Evolutionary conservation across 345 rosid species (phyloP).

Genomic region (Mangifera indica): DNA sequence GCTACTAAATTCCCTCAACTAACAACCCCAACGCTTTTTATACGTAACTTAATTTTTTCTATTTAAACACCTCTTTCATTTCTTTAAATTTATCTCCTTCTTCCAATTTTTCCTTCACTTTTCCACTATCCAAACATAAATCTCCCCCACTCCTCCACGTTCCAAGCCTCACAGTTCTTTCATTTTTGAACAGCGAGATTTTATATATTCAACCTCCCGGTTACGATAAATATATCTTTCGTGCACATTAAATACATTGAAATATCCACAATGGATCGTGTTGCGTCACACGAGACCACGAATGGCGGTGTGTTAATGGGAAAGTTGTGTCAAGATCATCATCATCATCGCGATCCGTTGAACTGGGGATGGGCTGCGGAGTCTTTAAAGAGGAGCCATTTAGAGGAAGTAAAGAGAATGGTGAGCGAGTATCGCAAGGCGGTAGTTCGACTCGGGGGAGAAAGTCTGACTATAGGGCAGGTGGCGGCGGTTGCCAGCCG

Average conservation of each 20-base stretch:
- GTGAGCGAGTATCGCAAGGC: conserved; percentile 37
- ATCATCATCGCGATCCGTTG: conserved; percentile 31
- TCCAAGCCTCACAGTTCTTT: background rate
- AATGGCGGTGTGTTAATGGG: conserved; percentile 2
- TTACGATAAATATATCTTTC: background rate
- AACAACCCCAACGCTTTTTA: conserved; percentile 11
- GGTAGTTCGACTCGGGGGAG: conserved; percentile 33
- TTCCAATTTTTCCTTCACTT: background rate
- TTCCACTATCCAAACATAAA: conserved; percentile 14
- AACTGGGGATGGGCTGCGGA: conserved; percentile 40
- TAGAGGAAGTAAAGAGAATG: conserved; percentile 47
- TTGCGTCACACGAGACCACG: conserved; percentile 3
- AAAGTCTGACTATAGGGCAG: conserved; percentile 43
- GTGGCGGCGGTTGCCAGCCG: conserved; percentile 38
- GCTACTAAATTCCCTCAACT: conserved; percentile 17
- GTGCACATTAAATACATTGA: background rate
- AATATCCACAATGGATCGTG: background rate
- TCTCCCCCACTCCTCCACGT: background rate
- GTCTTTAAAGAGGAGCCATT: conserved; percentile 46
- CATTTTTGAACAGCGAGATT: background rate
- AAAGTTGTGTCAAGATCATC: background rate
- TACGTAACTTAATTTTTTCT: conserved; percentile 3
- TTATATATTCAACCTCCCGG: background rate
- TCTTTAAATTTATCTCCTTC: background rate
- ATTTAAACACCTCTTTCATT: conserved; percentile 13